Evolutionary conservation across 306 rosid species (phyloP), one percentile per base, ranked within the genome.

Genomic region (Vigna angularis): DNA sequence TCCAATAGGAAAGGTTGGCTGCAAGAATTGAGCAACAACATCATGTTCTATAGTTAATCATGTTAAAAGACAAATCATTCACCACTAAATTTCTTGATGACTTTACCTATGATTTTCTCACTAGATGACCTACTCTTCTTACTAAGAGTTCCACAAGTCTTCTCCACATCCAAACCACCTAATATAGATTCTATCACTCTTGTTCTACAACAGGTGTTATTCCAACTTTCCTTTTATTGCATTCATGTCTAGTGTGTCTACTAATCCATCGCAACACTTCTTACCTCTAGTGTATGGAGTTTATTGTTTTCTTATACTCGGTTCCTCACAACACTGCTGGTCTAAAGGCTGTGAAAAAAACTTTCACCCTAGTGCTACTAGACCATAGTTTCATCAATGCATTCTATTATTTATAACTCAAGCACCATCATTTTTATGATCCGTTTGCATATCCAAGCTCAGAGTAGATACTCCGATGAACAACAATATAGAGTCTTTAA

Each of bases 401-500:
- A 66, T 72, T 44, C 42, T 47, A 71, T 28, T 66, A 72, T 17
- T 66, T 62, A 66, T 42, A 73, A 68, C 42, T 38, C 65, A 51
- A 73, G 66, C 49, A 32, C 38, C 52, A 34, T 61, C 11, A 42
- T 40, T 52, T 50, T 77, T n/a, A 47, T 61, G 15, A 12, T 38
- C 65, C 24, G 16, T 56, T 20, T 56, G 47, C 32, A 20, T 76
- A 74, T 18, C 69, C 55, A 70, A 56, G 13, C 50, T 38, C 44
- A 32, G 13, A 32, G 22, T 4, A 66, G 32, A 73, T 59, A 50
- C 51, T 65, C 69, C 17, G 59, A 75, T 17, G 17, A 15, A 24
- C 17, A 63, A 69, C 69, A 62, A 76, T 72, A 45, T 63, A 28
- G 26, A 64, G 50, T 56, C 67, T 51, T 57, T 42, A 30, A 81